Conservation (phyloP, 1,139 yeast species). For the Sugiyamaella novakii region DNA sequence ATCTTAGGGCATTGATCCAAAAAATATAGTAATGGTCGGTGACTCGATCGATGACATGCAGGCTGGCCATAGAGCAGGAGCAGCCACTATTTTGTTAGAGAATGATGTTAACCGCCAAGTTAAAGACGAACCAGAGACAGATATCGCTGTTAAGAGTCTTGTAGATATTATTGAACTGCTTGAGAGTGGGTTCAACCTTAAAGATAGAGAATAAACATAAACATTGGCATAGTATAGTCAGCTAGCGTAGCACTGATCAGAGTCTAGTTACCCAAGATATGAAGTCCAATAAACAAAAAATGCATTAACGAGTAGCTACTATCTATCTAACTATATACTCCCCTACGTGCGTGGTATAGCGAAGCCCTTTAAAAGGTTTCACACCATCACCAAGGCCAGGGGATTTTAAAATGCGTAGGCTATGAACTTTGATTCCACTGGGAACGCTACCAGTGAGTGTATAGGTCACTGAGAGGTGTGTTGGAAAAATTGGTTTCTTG, state of each 20-base stretch:
- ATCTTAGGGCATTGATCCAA: slow-evolving; percentile 41
- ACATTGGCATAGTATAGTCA: too few species aligned
- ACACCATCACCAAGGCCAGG: slow-evolving; percentile 63
- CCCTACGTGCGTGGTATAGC: slow-evolving; percentile 70
- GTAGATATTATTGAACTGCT: slow-evolving; percentile 48
- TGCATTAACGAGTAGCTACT: too few species aligned
- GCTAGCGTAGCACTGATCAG: not conserved
- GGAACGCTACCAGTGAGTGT: slow-evolving; percentile 70
- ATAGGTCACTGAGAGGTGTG: slow-evolving; percentile 57
- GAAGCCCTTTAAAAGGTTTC: slow-evolving; percentile 90
- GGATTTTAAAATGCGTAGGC: slow-evolving; percentile 59
- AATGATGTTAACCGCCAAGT: slow-evolving; percentile 51
- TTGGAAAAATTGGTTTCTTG: slow-evolving; percentile 48
- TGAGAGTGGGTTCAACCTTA: slow-evolving; percentile 41
- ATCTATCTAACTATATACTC: slow-evolving; percentile 55
- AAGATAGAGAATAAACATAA: slow-evolving; percentile 22
- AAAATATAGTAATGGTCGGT: slow-evolving; percentile 63
- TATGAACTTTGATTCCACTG: slow-evolving; percentile 72
- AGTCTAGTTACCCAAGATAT: not conserved
- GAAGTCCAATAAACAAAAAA: too few species aligned
- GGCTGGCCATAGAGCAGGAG: slow-evolving; percentile 62
- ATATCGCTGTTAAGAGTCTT: slow-evolving; percentile 40
- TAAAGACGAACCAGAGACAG: slow-evolving; percentile 46
- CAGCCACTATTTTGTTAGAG: slow-evolving; percentile 53
- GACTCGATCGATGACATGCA: slow-evolving; percentile 67